Percentiles rank a stretch among this genome's conserved stretches.
Conservation (phyloP, 2,329 filamentous ascomycete genomes). For the Tolypocladium ovalisporum region DNA sequence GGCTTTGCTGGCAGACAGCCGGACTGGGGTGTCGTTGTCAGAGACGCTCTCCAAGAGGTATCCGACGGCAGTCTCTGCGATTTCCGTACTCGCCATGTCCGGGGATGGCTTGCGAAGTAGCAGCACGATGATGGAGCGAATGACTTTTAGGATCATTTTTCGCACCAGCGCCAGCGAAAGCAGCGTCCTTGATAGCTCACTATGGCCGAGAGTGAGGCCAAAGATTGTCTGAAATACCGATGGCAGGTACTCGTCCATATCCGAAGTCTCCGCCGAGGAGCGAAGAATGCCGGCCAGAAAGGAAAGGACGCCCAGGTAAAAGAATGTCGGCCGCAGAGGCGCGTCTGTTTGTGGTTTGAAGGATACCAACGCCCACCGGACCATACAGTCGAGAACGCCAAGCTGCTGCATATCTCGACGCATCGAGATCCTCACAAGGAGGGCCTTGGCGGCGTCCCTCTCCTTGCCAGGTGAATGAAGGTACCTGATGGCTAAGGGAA, state of each 20-base stretch:
- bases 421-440: conserved; percentile 73
- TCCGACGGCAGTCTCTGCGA: conserved; percentile 73
- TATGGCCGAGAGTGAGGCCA: conserved; percentile 41
- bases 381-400: conserved; percentile 56
- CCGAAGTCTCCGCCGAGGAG: conserved; percentile 59
- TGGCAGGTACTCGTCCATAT: conserved; percentile 57
- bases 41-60: conserved; percentile 67
- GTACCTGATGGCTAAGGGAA: conserved; percentile 61
- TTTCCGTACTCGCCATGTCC: conserved; percentile 32
- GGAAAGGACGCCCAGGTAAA: conserved; percentile 66
- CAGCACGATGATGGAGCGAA: conserved; percentile 62
- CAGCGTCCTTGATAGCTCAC: conserved; percentile 39
- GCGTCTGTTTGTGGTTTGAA: conserved; percentile 34
- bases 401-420: conserved; percentile 79
- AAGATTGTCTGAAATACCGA: conserved; percentile 56
- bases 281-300: conserved; percentile 67
- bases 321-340: conserved; percentile 48
- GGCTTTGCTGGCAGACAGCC: conserved; percentile 85
- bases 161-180: conserved; percentile 67
- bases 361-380: conserved; percentile 58
- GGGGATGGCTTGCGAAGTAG: conserved; percentile 41
- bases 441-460: conserved; percentile 71
- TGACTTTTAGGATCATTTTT: conserved; percentile 76
- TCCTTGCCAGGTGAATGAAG: conserved; percentile 74
- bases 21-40: conserved; percentile 84